Evolutionary conservation across 495 filamentous ascomycete species (phyloP).

Genomic region (Talaromyces stipitatus): DNA sequence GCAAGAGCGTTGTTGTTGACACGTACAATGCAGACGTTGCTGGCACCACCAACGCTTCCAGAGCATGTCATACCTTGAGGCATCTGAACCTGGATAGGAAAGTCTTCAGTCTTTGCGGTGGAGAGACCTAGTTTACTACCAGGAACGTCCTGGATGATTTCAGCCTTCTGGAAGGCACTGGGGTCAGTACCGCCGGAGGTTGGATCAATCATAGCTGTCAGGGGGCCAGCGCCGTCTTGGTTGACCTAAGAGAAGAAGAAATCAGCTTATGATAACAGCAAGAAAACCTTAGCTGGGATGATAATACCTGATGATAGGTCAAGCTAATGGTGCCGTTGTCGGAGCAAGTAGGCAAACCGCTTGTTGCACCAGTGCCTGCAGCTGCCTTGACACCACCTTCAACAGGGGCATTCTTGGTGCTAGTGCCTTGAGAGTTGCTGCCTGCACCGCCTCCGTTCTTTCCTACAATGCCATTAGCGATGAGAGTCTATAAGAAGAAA

Average conservation of each 20-base stretch:
- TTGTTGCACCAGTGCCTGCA: constrained; percentile 29
- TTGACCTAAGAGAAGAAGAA: constrained; percentile 17
- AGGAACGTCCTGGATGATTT: constrained; percentile 51
- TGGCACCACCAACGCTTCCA: constrained; percentile 39
- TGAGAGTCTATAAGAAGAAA: not conserved
- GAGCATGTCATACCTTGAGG: constrained; percentile 54
- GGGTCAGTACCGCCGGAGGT: constrained; percentile 49
- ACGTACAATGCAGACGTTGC: constrained; percentile 50
- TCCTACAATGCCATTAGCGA: not conserved
- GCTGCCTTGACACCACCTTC: constrained; percentile 37
- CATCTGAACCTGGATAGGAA: constrained; percentile 51
- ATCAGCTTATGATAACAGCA: not conserved
- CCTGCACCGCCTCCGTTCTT: constrained; percentile 10
- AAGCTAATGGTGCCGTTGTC: constrained; percentile 43
- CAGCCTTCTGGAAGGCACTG: constrained; percentile 43
- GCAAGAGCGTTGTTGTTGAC: constrained; percentile 48
- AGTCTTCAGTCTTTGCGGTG: constrained; percentile 41
- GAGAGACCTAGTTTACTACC: constrained; percentile 44
- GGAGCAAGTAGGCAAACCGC: constrained; percentile 43
- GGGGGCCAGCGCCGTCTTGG: constrained; percentile 31
- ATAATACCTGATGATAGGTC: constrained; percentile 24
- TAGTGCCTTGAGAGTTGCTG: constrained; percentile 21
- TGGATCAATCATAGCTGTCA: constrained; percentile 25
- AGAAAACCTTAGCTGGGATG: not conserved
- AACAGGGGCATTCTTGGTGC: constrained; percentile 22